Evolutionary conservation across 139 green algal species (phyloP).

Genomic region (Micractinium sp.): DNA sequence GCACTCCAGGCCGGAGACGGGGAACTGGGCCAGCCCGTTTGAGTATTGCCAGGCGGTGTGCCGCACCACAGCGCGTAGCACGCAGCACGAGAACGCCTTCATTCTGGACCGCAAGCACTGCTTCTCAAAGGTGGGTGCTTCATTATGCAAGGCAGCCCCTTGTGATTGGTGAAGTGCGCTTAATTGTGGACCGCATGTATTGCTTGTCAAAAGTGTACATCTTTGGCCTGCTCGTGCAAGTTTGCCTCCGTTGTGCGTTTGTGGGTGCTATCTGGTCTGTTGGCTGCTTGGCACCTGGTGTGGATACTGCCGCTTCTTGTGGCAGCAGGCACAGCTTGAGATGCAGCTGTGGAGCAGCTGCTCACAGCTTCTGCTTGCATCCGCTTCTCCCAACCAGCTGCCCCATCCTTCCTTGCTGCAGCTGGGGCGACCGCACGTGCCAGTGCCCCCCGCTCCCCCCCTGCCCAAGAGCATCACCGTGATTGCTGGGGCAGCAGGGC

Average conservation of each 20-base stretch:
- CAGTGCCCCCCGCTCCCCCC: slow-evolving; percentile 45
- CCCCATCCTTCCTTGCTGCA: background rate
- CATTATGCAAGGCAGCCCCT: too few species aligned
- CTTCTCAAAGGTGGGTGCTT: slow-evolving; percentile 68
- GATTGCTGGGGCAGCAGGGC: slow-evolving; percentile 36
- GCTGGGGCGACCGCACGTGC: slow-evolving; percentile 40
- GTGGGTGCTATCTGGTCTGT: too few species aligned
- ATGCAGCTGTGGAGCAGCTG: too few species aligned
- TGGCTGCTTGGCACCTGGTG: too few species aligned
- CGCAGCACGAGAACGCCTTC: slow-evolving; percentile 85
- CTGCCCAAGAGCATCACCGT: slow-evolving; percentile 52
- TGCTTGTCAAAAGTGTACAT: background rate
- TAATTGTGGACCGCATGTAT: background rate
- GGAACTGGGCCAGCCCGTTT: slow-evolving; percentile 65
- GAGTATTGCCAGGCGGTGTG: slow-evolving; percentile 77
- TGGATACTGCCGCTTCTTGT: too few species aligned
- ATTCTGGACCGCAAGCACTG: slow-evolving; percentile 74
- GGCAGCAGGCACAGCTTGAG: too few species aligned
- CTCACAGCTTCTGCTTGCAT: background rate
- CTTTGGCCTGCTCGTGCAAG: too few species aligned
- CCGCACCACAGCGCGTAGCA: slow-evolving; percentile 74
- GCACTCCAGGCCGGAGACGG: slow-evolving; percentile 63
- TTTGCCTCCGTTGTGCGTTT: too few species aligned
- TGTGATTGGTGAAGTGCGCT: background rate
- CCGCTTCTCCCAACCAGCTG: background rate